phyloP scores from a whole-genome alignment of 345 rosid species.

The Melastoma malabathricum region DNA sequence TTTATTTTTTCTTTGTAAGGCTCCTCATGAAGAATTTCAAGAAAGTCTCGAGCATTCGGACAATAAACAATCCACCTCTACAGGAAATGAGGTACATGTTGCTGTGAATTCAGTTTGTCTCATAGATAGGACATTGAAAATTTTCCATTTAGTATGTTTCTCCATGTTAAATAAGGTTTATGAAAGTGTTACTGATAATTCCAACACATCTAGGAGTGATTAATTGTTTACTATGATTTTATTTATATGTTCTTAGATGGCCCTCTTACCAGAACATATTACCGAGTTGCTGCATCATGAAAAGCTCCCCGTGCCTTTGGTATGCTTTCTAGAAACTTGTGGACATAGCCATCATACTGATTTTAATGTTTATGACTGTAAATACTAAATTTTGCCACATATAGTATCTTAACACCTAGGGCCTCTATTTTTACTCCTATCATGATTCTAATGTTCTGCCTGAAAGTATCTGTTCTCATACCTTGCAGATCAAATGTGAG shows the following conservation, averaged over 20 bases:
- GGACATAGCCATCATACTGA: background rate
- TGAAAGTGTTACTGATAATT: background rate
- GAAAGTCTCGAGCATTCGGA: constrained; percentile 74
- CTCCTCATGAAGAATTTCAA: constrained; percentile 99
- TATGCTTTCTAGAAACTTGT: constrained; percentile 19
- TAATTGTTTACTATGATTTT: constrained; percentile 31
- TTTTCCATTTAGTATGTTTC: background rate
- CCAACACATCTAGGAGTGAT: background rate
- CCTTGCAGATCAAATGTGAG: constrained; percentile 66
- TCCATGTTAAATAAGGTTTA: background rate
- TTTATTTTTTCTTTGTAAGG: constrained; percentile 35
- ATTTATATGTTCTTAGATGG: no score
- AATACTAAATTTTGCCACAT: background rate
- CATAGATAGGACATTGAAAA: background rate
- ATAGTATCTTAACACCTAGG: no score
- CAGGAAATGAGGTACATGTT: constrained; percentile 74
- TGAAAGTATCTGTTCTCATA: background rate
- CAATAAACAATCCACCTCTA: constrained; percentile 68
- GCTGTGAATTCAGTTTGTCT: background rate
- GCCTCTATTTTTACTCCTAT: no score
- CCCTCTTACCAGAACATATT: constrained; percentile 88
- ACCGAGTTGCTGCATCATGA: constrained; percentile 88
- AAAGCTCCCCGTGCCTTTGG: constrained; percentile 77
- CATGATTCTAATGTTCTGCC: background rate
- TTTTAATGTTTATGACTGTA: background rate